Percentiles rank a stretch among this genome's conserved stretches.
These are phyloP conservation scores for Neltuma alba DNA, from an alignment of 306 rosid species.

Conservation along the genomic window DNA sequence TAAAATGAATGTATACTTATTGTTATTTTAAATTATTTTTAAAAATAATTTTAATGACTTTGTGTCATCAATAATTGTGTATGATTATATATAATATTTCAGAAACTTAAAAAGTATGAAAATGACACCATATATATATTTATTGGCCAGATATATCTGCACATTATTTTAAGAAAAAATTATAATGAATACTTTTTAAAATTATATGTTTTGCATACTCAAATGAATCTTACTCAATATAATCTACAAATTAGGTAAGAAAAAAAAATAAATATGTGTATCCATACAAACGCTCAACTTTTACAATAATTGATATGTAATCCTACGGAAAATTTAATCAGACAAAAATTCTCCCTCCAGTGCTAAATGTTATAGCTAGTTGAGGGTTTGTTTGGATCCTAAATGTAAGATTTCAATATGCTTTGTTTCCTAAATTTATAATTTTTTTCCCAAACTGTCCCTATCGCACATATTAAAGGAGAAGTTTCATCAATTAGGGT, in stretches of 20 bases:
- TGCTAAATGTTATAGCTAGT: neutral
- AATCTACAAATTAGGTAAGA: neutral
- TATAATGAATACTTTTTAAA: too few relatives aligned
- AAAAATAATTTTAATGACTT: neutral
- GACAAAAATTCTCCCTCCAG: neutral
- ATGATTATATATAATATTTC: too few relatives aligned
- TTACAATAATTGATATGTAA: neutral
- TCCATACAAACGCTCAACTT: neutral
- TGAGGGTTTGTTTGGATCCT: neutral
- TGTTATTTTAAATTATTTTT: neutral
- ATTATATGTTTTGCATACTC: neutral
- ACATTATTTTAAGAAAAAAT: too few relatives aligned
- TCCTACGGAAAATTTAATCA: neutral
- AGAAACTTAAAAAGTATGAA: too few relatives aligned
- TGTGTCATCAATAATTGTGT: neutral
- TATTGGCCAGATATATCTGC: too few relatives aligned
- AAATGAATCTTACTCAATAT: too few relatives aligned
- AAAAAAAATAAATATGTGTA: neutral
- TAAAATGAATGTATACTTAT: neutral
- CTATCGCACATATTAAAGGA: too few relatives aligned
- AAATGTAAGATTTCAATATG: neutral
- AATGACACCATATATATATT: too few relatives aligned
- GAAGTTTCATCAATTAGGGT: too few relatives aligned
- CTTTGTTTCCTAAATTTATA: too few relatives aligned
- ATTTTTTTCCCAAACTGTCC: too few relatives aligned